Base-by-base conservation (phyloP, 2,329 filamentous ascomycete species). In the Coniochaeta ligniaria region DNA sequence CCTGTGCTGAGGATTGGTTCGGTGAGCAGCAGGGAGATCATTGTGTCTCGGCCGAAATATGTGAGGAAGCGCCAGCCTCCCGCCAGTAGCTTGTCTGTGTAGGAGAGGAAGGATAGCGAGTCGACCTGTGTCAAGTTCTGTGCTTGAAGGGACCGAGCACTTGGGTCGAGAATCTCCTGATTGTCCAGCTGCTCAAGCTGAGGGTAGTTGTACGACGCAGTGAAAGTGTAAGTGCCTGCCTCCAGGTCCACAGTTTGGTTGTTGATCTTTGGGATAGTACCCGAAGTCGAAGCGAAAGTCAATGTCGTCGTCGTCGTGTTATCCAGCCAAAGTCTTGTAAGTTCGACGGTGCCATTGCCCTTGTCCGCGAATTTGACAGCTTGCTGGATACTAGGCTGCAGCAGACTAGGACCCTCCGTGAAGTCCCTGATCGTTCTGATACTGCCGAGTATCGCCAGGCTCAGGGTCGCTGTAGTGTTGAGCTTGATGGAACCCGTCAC, bases 11-110 rank as follows among this genome's bases (percentile, higher is more conserved):
- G 73, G 0, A 88, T 75, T 0, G 83, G 78, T 60, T 85, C 79
- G 33, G 88, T 73, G 0, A 89, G 72, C 0, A 88, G 75, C 16
- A 81, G 74, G 1, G 83, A 76, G 43, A 89, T 85, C 77, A 88
- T 85, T 62, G 80, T 85, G 66, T 89, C 85, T 12, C 85, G 79
- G 0, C 85, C 85, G 71, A 89, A 88, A 66, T 88, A 89, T 0
- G 85, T 88, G 52, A 89, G 70, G 65, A 88, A 89, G 1, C 84
- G 74, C 86, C 85, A 89, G 4, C 83, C 84, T 12, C 85, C 85
- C 1, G 86, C 85, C 2, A 87, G 74, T 0, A 89, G 74, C 64
- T 88, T 89, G 35, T 83, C 75, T 0, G 76, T 81, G 64, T 88
- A 89, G 0, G 86, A 88, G 4, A 89, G 73, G 70, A 89, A 88